phyloP scores from a whole-genome alignment of 2,329 filamentous ascomycete genomes.

The Colletotrichum endophyticum region DNA sequence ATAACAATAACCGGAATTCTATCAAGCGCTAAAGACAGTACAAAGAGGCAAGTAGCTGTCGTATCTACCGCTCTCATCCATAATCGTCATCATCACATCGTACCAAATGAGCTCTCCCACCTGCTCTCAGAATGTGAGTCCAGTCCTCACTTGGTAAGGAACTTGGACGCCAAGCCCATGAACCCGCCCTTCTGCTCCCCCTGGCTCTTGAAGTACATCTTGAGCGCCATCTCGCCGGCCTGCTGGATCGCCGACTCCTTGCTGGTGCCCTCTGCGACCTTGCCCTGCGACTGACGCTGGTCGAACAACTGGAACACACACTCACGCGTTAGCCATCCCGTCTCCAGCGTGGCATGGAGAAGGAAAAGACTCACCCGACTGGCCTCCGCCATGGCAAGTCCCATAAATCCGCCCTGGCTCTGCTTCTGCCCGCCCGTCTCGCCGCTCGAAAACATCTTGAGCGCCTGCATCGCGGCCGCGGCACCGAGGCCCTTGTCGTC shows the following conservation, averaged over 20 bases:
- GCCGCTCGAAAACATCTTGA: constrained; percentile 77
- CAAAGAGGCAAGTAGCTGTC: background rate
- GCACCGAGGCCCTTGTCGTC: constrained; percentile 64
- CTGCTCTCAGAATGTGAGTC: too few relatives aligned
- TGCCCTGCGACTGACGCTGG: constrained; percentile 58
- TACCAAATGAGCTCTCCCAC: background rate
- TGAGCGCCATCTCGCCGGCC: constrained; percentile 85
- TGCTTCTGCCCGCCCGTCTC: constrained; percentile 47
- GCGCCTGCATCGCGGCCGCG: constrained; percentile 80
- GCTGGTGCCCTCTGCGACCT: constrained; percentile 62
- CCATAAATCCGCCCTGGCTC: constrained; percentile 81
- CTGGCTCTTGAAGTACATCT: constrained; percentile 88
- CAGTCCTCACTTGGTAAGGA: constrained; percentile 32
- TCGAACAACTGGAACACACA: constrained; percentile 59
- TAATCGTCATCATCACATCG: background rate
- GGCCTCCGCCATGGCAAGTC: constrained; percentile 86
- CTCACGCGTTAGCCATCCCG: background rate
- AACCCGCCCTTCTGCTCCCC: constrained; percentile 57
- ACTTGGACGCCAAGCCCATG: constrained; percentile 52
- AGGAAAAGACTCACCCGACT: constrained; percentile 62
- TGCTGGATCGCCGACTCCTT: constrained; percentile 82
- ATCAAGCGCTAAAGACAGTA: background rate
- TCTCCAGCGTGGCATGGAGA: background rate
- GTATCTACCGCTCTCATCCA: background rate
- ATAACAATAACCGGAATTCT: background rate